Evolutionary conservation across 129 eudicot species (phyloP), one percentile per base, ranked within the genome.

Genomic region (Helianthus tuberosus): DNA sequence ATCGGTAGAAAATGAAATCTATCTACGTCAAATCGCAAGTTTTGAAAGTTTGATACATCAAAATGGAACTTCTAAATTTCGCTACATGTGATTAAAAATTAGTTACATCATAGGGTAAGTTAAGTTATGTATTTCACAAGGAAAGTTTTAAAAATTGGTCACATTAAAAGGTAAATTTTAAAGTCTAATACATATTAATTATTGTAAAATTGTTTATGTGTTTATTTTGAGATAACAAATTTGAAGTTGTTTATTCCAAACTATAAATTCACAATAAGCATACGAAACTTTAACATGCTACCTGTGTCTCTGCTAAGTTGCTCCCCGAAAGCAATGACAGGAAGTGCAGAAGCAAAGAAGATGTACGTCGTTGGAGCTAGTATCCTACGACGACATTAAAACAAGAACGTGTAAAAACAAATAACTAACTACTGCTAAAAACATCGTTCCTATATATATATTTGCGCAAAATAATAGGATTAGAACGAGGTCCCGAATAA

Each of bases 281-380:
- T 61, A 16, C 7, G n/a, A 41, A 14, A 46, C 13, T 43, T 13
- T 8, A 53, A 10, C 3, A 14, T 51, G 12, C 35, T 66, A 68
- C 88, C 88, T 10, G 88, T 80, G 52, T 80, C 88, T 80, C 88
- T 76, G 70, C 76, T 84, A 39, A 84, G 85, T 77, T 84, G 88
- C 59, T 72, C 88, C 39, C 88, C 88, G 39, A 84, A 84, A 66
- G 88, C 88, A 64, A 80, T 84, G 17, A 84, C 88, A 6, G 85
- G 88, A 65, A 84, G 82, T 36, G 88, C 88, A 49, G 88, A 84
- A 38, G 88, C 88, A 69, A 84, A 84, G 66, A 84, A 84, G 54
- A 84, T 84, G 60, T 76, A 84, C 14, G 80, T 41, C 1, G 83
- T 68, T 77, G 88, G 88, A 67, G 88, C 88, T 77, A 84, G 67